phyloP scores from a whole-genome alignment of 768 basidiomycete species.

The Suillus decipiens region DNA sequence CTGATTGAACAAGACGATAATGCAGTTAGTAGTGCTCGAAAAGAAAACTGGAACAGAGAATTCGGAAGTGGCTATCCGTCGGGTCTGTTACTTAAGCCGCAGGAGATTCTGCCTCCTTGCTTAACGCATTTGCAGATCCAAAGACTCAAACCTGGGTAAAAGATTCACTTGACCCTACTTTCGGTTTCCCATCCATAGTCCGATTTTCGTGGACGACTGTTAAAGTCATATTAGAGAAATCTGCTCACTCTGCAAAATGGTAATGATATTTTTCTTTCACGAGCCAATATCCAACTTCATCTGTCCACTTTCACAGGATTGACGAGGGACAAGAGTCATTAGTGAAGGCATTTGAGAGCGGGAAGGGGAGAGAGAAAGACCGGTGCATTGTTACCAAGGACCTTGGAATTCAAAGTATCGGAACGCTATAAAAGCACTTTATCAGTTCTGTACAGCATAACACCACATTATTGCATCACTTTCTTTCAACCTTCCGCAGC shows the following conservation, averaged over 20 bases:
- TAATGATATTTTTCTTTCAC: constrained; percentile 30
- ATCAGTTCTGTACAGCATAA: neutral
- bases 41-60: constrained; percentile 33
- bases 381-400: constrained; percentile 73
- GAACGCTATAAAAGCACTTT: constrained; percentile 46
- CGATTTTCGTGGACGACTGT: constrained; percentile 97
- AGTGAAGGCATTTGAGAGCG: constrained; percentile 71
- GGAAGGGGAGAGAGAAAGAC: constrained; percentile 73
- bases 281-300: neutral
- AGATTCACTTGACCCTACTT: constrained; percentile 76
- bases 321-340: constrained; percentile 83
- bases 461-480: neutral
- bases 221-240: constrained; percentile 79
- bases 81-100: constrained; percentile 43
- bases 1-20: constrained; percentile 22
- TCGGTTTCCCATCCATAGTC: constrained; percentile 88
- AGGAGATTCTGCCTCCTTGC: neutral
- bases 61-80: constrained; percentile 92
- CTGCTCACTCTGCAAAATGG: constrained; percentile 83
- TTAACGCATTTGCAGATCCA: constrained; percentile 59
- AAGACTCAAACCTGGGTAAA: constrained; percentile 89
- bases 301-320: constrained; percentile 49
- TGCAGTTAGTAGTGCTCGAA: neutral
- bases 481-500: neutral
- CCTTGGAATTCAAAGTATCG: constrained; percentile 69